Base-by-base conservation (phyloP, 73 alveolate genomes). In the Symbiodinium pilosum region DNA sequence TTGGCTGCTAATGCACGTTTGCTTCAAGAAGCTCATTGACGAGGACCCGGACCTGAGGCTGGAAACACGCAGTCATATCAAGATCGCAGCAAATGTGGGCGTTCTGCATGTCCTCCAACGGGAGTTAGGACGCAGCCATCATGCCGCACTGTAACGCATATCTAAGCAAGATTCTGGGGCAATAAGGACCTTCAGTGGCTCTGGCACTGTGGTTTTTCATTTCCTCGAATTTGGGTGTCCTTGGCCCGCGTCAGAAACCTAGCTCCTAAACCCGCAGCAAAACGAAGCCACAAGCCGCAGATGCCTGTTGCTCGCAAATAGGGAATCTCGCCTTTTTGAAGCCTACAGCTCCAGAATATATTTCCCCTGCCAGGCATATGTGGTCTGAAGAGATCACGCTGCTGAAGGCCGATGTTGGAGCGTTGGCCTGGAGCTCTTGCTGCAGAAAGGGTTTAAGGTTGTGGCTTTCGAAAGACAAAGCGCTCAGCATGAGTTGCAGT, bases 21-120 rank as follows among this genome's bases (percentile, higher is more conserved):
- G 97, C 97, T 91, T 91, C 88, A 91, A 91, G 88, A 91, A 91
- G 97, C 77, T 91, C 52, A 91, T 91, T 51, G 97, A 91, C 43
- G 97, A 91, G 14, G 40, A 69, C 38, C 34, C 52, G 3, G 69
- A 71, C 52, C 88, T 91, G 32, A 68, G 97, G 97, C 52, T 14
- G 38, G 43, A 14, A 30, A 75, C 32, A 7, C 88, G 32, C 4
- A 42, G 59, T 7, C 24, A 38, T n/a, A n/a, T n/a, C n/a, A n/a
- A n/a, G n/a, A n/a, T n/a, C n/a, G n/a, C n/a, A n/a, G n/a, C n/a
- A n/a, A n/a, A n/a, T n/a, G n/a, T n/a, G n/a, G n/a, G n/a, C n/a
- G n/a, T n/a, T n/a, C n/a, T n/a, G n/a, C n/a, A n/a, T n/a, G n/a
- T n/a, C n/a, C n/a, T n/a, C n/a, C n/a, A n/a, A n/a, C n/a, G n/a